Conservation (phyloP, 1,284 basidiomycete genomes). For the Agroathelia rolfsii region DNA sequence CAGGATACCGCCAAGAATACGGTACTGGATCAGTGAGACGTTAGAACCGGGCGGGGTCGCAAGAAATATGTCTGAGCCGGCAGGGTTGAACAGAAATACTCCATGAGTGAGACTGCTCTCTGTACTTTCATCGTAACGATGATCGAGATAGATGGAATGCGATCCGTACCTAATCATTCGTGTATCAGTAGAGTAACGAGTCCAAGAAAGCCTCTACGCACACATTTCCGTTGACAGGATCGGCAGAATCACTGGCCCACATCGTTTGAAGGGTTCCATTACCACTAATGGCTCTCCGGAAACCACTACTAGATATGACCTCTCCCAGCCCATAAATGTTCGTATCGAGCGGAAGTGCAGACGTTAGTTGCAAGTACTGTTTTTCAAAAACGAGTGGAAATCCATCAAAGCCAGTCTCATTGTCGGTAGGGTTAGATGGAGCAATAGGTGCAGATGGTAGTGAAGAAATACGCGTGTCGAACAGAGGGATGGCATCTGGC, state of each 20-base stretch:
- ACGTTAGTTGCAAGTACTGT: slow-evolving; percentile 52
- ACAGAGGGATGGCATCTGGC: slow-evolving; percentile 48
- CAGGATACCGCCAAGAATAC: slow-evolving; percentile 53
- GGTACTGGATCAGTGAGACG: slow-evolving; percentile 52
- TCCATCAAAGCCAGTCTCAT: slow-evolving; percentile 40
- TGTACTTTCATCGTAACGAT: slow-evolving; percentile 41
- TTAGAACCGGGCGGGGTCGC: slow-evolving; percentile 40
- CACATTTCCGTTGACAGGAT: slow-evolving; percentile 55
- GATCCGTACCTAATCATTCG: slow-evolving; percentile 45
- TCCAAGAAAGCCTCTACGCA: slow-evolving; percentile 21
- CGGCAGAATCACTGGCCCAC: slow-evolving; percentile 56
- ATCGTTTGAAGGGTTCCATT: slow-evolving; percentile 57
- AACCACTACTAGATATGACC: slow-evolving; percentile 56
- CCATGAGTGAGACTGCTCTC: slow-evolving; percentile 51
- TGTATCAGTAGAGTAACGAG: slow-evolving; percentile 10
- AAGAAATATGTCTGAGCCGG: slow-evolving; percentile 58
- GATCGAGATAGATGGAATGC: slow-evolving; percentile 61
- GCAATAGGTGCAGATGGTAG: slow-evolving; percentile 46
- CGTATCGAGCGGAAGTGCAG: slow-evolving; percentile 49
- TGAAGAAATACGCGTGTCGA: slow-evolving; percentile 59
- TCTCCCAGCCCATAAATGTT: slow-evolving; percentile 79
- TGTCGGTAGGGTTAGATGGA: slow-evolving; percentile 34
- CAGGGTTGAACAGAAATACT: slow-evolving; percentile 56
- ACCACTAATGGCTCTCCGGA: slow-evolving; percentile 49
- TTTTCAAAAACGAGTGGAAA: slow-evolving; percentile 73